Percentiles rank a stretch among this genome's conserved stretches.
Evolutionary conservation across 139 green algal genomes (phyloP).

Genomic region (Chlamydomonas eustigma): DNA sequence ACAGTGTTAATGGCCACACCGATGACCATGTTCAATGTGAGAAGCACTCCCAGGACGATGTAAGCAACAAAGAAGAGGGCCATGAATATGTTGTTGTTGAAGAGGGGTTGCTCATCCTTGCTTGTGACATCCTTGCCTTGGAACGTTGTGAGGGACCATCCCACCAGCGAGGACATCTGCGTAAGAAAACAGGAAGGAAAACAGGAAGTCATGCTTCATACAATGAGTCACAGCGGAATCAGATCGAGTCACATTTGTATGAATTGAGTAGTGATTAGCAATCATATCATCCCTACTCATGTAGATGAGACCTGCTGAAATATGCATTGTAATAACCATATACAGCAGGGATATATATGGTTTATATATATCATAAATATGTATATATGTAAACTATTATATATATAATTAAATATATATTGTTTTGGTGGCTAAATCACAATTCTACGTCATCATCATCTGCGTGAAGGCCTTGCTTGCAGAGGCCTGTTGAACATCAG

Average conservation of each 20-base stretch:
- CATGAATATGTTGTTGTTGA: constrained; percentile 25
- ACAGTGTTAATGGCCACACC: constrained; percentile 30
- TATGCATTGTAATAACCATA: too few species aligned
- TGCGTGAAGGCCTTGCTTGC: too few species aligned
- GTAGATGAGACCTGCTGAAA: not conserved
- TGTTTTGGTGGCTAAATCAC: too few species aligned
- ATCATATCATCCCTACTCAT: not conserved
- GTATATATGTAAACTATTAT: not conserved
- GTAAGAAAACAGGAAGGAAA: not conserved
- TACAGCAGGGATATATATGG: too few species aligned
- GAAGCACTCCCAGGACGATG: constrained; percentile 41
- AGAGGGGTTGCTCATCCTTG: constrained; percentile 50
- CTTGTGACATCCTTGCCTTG: constrained; percentile 37
- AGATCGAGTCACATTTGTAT: too few species aligned
- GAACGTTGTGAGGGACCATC: constrained; percentile 55
- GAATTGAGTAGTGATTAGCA: too few species aligned
- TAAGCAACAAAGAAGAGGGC: constrained; percentile 26
- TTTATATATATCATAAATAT: not conserved
- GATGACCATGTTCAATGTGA: constrained; percentile 34
- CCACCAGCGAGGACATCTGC: not conserved
- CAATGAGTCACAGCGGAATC: too few species aligned
- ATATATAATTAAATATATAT: too few species aligned
- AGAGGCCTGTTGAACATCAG: too few species aligned
- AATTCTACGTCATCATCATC: too few species aligned
- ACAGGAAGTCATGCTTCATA: too few species aligned